Percentiles rank a stretch among this genome's conserved stretches.
phyloP scores from a whole-genome alignment of 805 yeast genomes.

The Lachancea waltii region DNA sequence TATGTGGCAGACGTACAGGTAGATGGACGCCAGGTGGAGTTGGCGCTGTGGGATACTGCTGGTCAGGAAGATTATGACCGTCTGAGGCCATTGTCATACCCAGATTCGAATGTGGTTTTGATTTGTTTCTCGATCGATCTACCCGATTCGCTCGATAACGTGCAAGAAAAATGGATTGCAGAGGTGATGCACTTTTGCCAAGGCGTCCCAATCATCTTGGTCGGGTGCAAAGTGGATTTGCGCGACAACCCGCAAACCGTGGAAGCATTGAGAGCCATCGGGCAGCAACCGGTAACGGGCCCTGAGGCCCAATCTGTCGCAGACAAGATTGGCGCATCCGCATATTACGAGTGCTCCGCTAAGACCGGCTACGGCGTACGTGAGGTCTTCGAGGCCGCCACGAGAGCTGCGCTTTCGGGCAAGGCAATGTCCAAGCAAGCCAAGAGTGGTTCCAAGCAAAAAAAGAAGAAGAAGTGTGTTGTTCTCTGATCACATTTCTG shows the following conservation, averaged over 20 bases:
- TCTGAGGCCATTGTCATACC: conserved; percentile 83
- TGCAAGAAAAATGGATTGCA: conserved; percentile 92
- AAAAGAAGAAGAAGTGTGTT: conserved; percentile 65
- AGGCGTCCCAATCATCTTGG: conserved; percentile 86
- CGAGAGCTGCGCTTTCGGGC: conserved; percentile 78
- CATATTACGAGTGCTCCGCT: conserved; percentile 89
- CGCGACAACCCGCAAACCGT: conserved; percentile 76
- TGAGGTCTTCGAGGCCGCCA: conserved; percentile 88
- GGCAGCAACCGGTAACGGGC: conserved; percentile 73
- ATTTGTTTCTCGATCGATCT: conserved; percentile 88
- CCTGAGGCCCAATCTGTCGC: conserved; percentile 85
- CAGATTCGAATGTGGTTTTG: conserved; percentile 85
- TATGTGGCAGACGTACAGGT: conserved; percentile 95
- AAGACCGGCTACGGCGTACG: conserved; percentile 86
- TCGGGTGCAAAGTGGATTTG: conserved; percentile 87
- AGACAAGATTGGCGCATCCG: conserved; percentile 79
- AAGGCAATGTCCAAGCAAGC: conserved; percentile 32
- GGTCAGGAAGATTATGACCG: conserved; percentile 98
- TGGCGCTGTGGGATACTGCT: conserved; percentile 97
- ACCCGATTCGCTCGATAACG: conserved; percentile 89
- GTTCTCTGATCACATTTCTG: too few relatives aligned
- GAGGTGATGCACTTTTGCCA: conserved; percentile 92
- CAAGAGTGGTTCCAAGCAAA: conserved; percentile 35
- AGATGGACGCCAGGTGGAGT: conserved; percentile 85
- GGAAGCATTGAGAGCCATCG: conserved; percentile 65